Evolutionary conservation across 345 rosid species (phyloP), one percentile per base, ranked within the genome.

Genomic region (Eucalyptus melliodora): DNA sequence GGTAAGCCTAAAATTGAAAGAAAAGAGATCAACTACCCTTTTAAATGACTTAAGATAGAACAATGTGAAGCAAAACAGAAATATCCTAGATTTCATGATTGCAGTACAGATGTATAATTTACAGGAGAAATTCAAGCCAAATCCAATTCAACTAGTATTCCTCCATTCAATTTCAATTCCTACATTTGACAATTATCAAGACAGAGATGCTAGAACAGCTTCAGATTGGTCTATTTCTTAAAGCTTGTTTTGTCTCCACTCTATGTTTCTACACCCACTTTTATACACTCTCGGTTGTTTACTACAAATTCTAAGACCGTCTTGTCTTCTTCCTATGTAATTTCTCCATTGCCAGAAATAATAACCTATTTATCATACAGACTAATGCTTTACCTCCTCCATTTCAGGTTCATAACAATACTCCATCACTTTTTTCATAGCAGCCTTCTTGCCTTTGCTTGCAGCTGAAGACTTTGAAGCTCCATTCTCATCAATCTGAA

Each of bases 391-490:
- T 95, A 97, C 99, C 99, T 95, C 99, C 93, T 95, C 99, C 99
- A 97, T 96, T 93, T 97, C 99, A 89, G 99, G 96, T 93, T 97
- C 99, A 90, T 95, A 97, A 90, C 96, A 95, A 93, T 97, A 97
- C 92, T 97, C 98, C 97, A 97, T 96, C 91, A 97, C 96, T 90
- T 56, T 97, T 93, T 95, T 97, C 44, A 93, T 89, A 34, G 91
- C 49, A 89, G 94, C 91, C 90, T 96, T 97, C 95, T 95, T 97
- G 93, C 97, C 93, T 95, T 96, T 93, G 82, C 88, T 89, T 44
- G 92, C 92, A 92, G 92, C 90, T 65, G 92, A 92, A 65, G 98
- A 95, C 86, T 93, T 94, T 88, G 93, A 92, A 47, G 90, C 91
- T 91, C 96, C 97, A 92, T 82, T 90, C 89, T 96, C 97, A 91